Percentiles rank a stretch among this genome's conserved stretches.
These are phyloP conservation scores for Hydnum rufescens DNA, from an alignment of 768 basidiomycete species.

Conservation along the genomic window DNA sequence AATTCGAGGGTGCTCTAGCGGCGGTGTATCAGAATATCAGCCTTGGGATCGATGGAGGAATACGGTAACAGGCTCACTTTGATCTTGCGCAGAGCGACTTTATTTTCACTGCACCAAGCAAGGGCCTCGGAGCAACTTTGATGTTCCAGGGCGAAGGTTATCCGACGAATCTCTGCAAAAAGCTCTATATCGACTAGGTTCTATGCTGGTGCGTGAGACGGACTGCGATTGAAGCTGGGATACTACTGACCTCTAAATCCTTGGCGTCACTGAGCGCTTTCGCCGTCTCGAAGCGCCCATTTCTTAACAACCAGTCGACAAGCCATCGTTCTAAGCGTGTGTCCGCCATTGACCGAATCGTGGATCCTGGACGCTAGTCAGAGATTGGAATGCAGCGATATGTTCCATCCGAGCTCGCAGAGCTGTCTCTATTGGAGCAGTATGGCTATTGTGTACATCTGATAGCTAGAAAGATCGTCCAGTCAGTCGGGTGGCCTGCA, in stretches of 20 bases:
- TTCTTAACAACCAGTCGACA: conserved; percentile 78
- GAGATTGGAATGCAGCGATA: conserved; percentile 39
- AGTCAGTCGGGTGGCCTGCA: conserved; percentile 1
- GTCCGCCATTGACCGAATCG: conserved; percentile 60
- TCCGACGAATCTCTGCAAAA: conserved; percentile 72
- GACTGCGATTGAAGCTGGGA: background rate
- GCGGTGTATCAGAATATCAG: conserved; percentile 5
- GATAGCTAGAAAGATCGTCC: conserved; percentile 21
- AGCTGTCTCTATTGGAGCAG: conserved; percentile 42
- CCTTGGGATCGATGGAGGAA: background rate
- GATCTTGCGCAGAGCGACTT: conserved; percentile 74
- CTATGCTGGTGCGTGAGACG: conserved; percentile 21
- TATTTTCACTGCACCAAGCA: conserved; percentile 93
- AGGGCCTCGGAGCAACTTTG: conserved; percentile 80
- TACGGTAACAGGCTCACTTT: conserved; percentile 30
- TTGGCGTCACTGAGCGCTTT: conserved; percentile 52
- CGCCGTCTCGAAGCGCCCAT: conserved; percentile 61
- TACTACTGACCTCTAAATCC: conserved; percentile 47
- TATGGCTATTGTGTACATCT: conserved; percentile 29
- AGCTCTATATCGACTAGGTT: conserved; percentile 78
- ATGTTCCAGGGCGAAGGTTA: conserved; percentile 55
- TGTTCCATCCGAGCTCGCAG: conserved; percentile 59
- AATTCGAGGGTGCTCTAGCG: conserved; percentile 84
- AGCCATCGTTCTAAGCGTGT: conserved; percentile 72
- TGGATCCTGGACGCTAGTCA: conserved; percentile 30